These are phyloP conservation scores for Alternaria consortialis DNA, from an alignment of 2,329 filamentous ascomycete genomes.

Conservation along the genomic window DNA sequence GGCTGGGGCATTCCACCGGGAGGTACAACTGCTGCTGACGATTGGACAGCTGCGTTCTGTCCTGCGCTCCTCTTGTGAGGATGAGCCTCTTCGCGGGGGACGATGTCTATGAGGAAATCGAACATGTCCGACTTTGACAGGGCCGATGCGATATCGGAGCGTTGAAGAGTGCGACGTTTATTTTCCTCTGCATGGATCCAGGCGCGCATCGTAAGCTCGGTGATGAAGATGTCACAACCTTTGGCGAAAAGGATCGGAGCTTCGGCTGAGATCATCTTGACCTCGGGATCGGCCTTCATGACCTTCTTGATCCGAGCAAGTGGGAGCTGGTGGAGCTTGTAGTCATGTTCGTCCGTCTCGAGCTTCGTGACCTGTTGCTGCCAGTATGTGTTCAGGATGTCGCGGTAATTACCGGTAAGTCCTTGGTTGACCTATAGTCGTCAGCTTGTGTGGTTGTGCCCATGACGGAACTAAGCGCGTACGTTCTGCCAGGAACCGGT, in stretches of 20 bases:
- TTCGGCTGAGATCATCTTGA: constrained; percentile 99
- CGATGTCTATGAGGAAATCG: constrained; percentile 98
- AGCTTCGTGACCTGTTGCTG: constrained; percentile 97
- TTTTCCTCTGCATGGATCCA: constrained; percentile 99
- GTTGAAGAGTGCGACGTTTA: constrained; percentile 92
- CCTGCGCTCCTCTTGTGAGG: constrained; percentile 74
- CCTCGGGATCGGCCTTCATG: constrained; percentile 99
- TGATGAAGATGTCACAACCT: constrained; percentile 99
- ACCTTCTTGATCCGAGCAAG: constrained; percentile 99
- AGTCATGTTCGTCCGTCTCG: constrained; percentile 94
- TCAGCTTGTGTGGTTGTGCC: constrained; percentile 31
- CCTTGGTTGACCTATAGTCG: constrained; percentile 85
- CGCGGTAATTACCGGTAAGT: constrained; percentile 88
- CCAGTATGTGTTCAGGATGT: constrained; percentile 99
- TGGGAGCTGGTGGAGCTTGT: constrained; percentile 96
- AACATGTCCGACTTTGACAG: constrained; percentile 99
- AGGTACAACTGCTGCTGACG: constrained; percentile 52
- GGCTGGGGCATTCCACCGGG: constrained; percentile 52
- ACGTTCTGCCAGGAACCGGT: constrained; percentile 96
- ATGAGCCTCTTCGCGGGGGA: constrained; percentile 91
- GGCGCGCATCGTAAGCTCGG: constrained; percentile 97
- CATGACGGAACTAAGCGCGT: constrained; percentile 27
- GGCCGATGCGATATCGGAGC: constrained; percentile 95
- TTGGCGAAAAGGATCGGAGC: constrained; percentile 98
- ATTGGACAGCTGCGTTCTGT: constrained; percentile 50